Percentiles rank a stretch among this genome's conserved stretches.
Evolutionary conservation across 345 rosid genomes (phyloP).

Genomic region (Arabidopsis thaliana): DNA sequence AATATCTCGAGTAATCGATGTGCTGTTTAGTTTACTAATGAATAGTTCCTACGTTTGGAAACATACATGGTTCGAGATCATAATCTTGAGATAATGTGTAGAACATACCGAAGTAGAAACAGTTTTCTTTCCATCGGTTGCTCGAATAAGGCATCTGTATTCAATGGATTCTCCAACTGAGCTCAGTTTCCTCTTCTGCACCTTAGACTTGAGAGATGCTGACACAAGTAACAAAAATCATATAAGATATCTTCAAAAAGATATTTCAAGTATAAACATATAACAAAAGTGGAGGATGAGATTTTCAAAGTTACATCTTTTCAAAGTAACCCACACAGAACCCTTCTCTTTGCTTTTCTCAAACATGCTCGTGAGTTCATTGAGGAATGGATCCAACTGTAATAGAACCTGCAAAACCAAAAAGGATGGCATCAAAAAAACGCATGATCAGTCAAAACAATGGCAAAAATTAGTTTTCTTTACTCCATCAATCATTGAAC

Average conservation of each 20-base stretch:
- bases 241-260: background rate
- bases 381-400: conserved; percentile 88
- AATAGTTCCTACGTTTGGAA: background rate
- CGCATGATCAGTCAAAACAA: conserved; percentile 14
- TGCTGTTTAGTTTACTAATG: conserved; percentile 1
- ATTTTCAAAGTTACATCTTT: conserved; percentile 64
- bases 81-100: background rate
- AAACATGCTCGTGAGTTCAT: conserved; percentile 88
- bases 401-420: conserved; percentile 59
- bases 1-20: background rate
- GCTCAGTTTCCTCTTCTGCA: conserved; percentile 70
- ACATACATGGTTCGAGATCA: conserved; percentile 1
- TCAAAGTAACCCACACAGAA: conserved; percentile 93
- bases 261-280: background rate
- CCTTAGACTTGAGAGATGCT: conserved; percentile 88
- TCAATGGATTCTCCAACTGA: conserved; percentile 68
- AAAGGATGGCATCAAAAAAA: background rate
- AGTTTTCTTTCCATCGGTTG: conserved; percentile 81
- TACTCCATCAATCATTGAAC: background rate
- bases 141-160: conserved; percentile 87
- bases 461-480: background rate
- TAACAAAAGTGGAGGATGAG: conserved; percentile 4
- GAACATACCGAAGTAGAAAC: conserved; percentile 78
- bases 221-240: conserved; percentile 12
- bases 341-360: conserved; percentile 81